Percentiles rank a stretch among this genome's conserved stretches.
phyloP scores from a whole-genome alignment of 305 asterid species.

The Nicotiana rustica region DNA sequence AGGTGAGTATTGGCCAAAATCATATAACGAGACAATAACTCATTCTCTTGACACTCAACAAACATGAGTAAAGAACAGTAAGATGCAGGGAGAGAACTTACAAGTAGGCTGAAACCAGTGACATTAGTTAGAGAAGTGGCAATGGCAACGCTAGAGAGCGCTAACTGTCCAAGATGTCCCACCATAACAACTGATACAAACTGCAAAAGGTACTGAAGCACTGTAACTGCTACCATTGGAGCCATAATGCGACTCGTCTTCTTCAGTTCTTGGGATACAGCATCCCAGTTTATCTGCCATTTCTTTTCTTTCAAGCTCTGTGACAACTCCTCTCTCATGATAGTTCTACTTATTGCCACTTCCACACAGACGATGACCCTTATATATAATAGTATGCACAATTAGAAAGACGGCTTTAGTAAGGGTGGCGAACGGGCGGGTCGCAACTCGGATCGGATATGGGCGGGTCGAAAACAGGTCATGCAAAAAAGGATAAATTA shows the following conservation, averaged over 20 bases:
- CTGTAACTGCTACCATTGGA: constrained; percentile 59
- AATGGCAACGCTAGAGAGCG: constrained; percentile 60
- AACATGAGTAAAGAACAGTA: no score
- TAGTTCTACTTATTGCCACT: not conserved
- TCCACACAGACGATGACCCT: not conserved
- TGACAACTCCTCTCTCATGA: constrained; percentile 28
- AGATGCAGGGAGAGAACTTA: constrained; percentile 34
- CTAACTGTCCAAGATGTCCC: constrained; percentile 60
- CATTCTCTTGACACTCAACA: no score
- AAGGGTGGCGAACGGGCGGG: no score
- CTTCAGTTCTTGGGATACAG: constrained; percentile 43
- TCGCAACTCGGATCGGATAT: no score
- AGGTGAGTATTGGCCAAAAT: no score
- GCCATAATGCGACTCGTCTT: constrained; percentile 42
- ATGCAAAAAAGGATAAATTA: no score
- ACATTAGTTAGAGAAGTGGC: constrained; percentile 58
- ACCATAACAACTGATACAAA: constrained; percentile 57
- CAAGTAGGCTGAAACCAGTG: constrained; percentile 69
- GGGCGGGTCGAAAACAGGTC: no score
- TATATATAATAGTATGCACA: not conserved
- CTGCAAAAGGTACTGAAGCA: constrained; percentile 53
- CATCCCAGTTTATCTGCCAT: constrained; percentile 37
- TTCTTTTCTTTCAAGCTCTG: constrained; percentile 33
- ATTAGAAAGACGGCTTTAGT: not conserved
- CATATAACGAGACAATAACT: no score